Base-by-base conservation (phyloP, 2,329 filamentous ascomycete species). In the Aspergillus spinulosporus region DNA sequence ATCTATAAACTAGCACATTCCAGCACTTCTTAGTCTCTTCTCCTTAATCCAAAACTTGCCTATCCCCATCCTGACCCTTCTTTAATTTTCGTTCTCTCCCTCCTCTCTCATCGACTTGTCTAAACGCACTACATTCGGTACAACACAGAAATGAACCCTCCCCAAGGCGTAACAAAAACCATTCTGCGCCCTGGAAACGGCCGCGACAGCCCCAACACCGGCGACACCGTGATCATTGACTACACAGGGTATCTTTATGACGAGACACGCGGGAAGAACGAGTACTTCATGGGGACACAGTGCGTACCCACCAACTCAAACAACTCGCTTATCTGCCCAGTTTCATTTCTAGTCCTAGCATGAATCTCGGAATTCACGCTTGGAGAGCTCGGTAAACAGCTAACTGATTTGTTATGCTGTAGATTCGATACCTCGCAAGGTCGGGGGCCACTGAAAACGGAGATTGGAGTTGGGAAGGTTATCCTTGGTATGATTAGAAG, bases 241-340 rank as follows among this genome's bases (percentile, higher is more conserved):
- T 97, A 97, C 82, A 94, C 88, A 42, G 94, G 94, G 66, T 96
- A 81, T 78, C 82, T 97, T 62, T 89, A 88, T 76, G 87, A 95
- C 69, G 69, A 78, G 26, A 76, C 69, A 62, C 76, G 84, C 5
- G 44, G 44, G 72, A 74, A 82, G 14, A 80, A 84, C 56, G 80
- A 84, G n/a, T 34, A 26, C 21, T 43, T 12, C 64, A 84, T 83
- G 82, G 92, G 92, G 67, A 76, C 74, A 28, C 71, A 91, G 92
- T 96, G 79, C 68, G 87, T 21, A 42, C 12, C 15, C 5, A n/a
- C 15, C n/a, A 15, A 76, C 14, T 21, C 21, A 21, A 21, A 21
- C 21, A 21, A 21, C 21, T 21, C 21, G 21, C 21, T 21, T 21
- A 21, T 21, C 21, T 21, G 21, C 21, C 21, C n/a, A n/a, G n/a